These are phyloP conservation scores for Fusarium miscanthi DNA, from an alignment of 2,329 filamentous ascomycete genomes.

Conservation along the genomic window DNA sequence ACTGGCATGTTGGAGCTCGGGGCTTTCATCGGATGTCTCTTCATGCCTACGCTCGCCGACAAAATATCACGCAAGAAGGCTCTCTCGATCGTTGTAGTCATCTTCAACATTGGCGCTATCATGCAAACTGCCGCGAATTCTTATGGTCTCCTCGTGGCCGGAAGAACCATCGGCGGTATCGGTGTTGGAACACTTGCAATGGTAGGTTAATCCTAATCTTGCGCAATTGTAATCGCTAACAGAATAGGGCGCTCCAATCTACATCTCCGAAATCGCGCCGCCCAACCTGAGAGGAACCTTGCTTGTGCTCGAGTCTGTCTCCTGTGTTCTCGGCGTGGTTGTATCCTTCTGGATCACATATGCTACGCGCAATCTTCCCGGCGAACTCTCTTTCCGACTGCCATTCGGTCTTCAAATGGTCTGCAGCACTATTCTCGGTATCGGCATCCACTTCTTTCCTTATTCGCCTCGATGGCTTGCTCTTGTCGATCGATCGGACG, in stretches of 20 bases:
- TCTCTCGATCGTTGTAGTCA: conserved; percentile 40
- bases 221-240: neutral
- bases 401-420: conserved; percentile 48
- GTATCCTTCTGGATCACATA: conserved; percentile 67
- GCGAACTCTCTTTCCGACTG: conserved; percentile 55
- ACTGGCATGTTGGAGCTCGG: conserved; percentile 61
- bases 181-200: conserved; percentile 61
- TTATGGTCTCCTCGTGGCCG: conserved; percentile 26
- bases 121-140: conserved; percentile 42
- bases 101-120: conserved; percentile 43
- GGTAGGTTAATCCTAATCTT: neutral
- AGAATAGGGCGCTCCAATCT: conserved; percentile 53
- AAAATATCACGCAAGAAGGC: conserved; percentile 41
- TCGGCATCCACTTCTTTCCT: conserved; percentile 58
- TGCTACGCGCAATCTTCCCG: conserved; percentile 57
- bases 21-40: conserved; percentile 56
- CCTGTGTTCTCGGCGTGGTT: conserved; percentile 52
- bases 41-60: conserved; percentile 39
- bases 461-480: conserved; percentile 61
- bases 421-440: conserved; percentile 41
- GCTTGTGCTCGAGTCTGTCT: conserved; percentile 60
- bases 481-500: conserved; percentile 52
- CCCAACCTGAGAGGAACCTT: conserved; percentile 60
- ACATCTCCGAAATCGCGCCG: conserved; percentile 63
- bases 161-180: conserved; percentile 52